Evolutionary conservation across 352 stramenopile species (phyloP), one percentile per base, ranked within the genome.

Genomic region (Phytophthora kernoviae): DNA sequence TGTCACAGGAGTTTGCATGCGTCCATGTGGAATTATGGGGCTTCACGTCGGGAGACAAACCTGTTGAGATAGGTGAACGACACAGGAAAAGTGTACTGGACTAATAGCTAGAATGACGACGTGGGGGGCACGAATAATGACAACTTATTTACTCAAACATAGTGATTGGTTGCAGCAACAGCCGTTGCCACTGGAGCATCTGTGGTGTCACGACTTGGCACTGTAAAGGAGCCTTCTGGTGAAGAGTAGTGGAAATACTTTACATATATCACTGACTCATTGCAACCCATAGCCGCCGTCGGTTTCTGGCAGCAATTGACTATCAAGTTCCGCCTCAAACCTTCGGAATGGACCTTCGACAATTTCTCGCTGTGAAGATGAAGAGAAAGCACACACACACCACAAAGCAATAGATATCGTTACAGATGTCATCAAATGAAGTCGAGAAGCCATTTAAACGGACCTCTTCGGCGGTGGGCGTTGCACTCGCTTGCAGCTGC

Each of bases 21-120:
- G 67, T 94, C 10, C 73, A 93, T 51, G 75, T 96, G 17, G 88
- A 96, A 55, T 52, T 96, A 6, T 96, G 88, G 87, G 84, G 83
- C 5, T 96, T 96, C 61, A 91, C 81, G 22, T 79, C 70, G 10
- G 71, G 73, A 37, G 81, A 91, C 50, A 87, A 82, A 51, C 67
- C 71, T 5, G 55, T 65, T 30, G 50, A 47, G 11, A 41, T 75
- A 12, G 45, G 53, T 30, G 74, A 79, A 18, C 58, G 62, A 44
- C 75, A 77, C 47, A 76, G 74, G 54, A 90, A 82, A 67, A 91
- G 81, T 55, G 81, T 91, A 2, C 67, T 93, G 40, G 83, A 89
- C 47, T 92, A 81, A 54, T 20, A 65, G 45, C 20, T 57, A 64
- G 30, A 72, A 50, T 7, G 9, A 22, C 20, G 21, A 33, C 44